Base-by-base conservation (phyloP, 495 filamentous ascomycete species). In the Xylaria castorea region DNA sequence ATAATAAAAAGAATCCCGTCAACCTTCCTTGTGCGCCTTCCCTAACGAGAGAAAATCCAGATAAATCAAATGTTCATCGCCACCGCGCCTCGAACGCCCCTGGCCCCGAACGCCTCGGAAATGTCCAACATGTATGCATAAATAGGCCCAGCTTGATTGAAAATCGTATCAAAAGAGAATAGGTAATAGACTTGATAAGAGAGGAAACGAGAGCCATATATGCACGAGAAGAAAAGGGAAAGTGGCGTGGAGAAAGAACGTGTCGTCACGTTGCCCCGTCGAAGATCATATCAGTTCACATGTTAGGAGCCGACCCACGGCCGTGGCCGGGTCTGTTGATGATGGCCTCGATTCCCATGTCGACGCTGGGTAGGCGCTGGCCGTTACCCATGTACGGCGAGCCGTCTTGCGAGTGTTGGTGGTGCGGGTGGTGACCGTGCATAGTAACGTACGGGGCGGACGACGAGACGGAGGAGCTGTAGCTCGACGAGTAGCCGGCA, bases 271-370 rank as follows among this genome's bases (percentile, higher is more conserved):
- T 71, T 27, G 20, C n/a, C 57, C 12, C 18, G 27, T 66, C 58
- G 32, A 68, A 36, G 16, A 12, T 22, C 25, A 5, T 22, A 53
- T 55, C 61, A 70, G 44, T 5, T 61, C 20, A 61, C 58, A 78
- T 80, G 67, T 60, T 30, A 27, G 72, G 55, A 27, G 67, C 62
- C 27, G 53, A 62, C 20, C 76, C 75, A 51, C 60, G 70, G 63
- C 58, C 62, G 75, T 78, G 74, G 22, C 76, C 53, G 73, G 84
- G 79, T 16, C 86, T 81, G 77, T 87, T 87, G 63, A 88, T 85
- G 67, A 89, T 86, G 36, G 84, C 80, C 71, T 85, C 85, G 77
- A 89, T 89, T 38, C 85, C 86, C 85, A 88, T 88, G 77, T 89
- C 85, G 63, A 86, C 84, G 68, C 84, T 86, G 0, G 86, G 84